A percentile compares a stretch with the other conserved stretches of the same genome.
Evolutionary conservation across 306 rosid species (phyloP).

Genomic region (Acacia confusa): DNA sequence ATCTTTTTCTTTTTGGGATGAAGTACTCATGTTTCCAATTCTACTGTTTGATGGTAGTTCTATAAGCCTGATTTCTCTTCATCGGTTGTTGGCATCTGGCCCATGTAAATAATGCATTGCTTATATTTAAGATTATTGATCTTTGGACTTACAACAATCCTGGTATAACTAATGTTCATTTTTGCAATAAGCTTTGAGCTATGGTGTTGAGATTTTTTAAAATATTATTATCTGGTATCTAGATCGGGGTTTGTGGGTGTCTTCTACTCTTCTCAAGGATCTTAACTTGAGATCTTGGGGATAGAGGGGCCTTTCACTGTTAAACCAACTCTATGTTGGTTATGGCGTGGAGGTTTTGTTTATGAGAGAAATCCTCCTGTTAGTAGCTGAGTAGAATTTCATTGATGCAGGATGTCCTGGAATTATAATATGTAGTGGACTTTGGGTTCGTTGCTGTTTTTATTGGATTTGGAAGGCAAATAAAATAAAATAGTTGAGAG

Average conservation of each 20-base stretch:
- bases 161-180: not conserved
- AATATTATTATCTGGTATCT: no score
- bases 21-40: not conserved
- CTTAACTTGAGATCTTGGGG: no score
- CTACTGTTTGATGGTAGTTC: not conserved
- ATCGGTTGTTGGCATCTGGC: not conserved
- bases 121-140: not conserved
- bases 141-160: not conserved
- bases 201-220: not conserved
- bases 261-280: no score
- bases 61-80: not conserved
- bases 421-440: not conserved
- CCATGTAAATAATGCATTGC: constrained; percentile 1
- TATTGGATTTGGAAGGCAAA: not conserved
- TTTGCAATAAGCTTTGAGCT: not conserved
- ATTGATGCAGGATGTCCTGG: not conserved
- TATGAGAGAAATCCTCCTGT: not conserved
- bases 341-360: not conserved
- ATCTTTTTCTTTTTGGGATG: not conserved
- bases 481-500: not conserved
- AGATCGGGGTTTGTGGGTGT: no score
- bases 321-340: no score
- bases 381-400: not conserved
- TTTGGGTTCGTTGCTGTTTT: not conserved
- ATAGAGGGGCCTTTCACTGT: no score